Percentiles rank a stretch among this genome's conserved stretches.
Conservation (phyloP, 257 asterid species). For the Rubia yunnanensis region DNA sequence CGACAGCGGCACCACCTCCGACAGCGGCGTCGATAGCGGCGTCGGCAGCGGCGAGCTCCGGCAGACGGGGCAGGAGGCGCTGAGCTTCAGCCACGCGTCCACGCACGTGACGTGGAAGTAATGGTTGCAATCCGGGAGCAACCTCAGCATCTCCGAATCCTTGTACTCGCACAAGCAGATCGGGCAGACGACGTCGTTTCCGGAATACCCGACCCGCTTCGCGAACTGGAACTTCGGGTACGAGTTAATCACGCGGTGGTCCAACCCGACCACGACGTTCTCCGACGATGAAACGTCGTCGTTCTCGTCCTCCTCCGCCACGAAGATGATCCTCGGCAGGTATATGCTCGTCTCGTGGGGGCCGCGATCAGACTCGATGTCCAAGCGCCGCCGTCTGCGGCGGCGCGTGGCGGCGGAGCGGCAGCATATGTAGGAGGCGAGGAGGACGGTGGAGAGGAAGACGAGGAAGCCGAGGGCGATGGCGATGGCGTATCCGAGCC, state of each 20-base stretch:
- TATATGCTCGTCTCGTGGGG: slow-evolving; percentile 47
- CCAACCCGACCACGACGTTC: slow-evolving; percentile 63
- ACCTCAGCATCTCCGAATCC: slow-evolving; percentile 76
- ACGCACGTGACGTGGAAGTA: slow-evolving; percentile 78
- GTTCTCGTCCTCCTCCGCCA: slow-evolving; percentile 67
- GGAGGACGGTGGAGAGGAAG: slow-evolving; percentile 58
- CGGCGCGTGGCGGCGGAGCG: slow-evolving; percentile 56
- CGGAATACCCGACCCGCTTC: slow-evolving; percentile 22
- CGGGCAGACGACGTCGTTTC: slow-evolving; percentile 39
- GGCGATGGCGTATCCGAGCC: slow-evolving; percentile 75
- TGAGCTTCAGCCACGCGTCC: slow-evolving; percentile 90
- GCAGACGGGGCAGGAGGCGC: slow-evolving; percentile 84
- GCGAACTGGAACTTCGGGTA: slow-evolving; percentile 64
- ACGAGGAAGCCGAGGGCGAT: slow-evolving; percentile 74
- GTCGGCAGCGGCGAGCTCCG: slow-evolving; percentile 94
- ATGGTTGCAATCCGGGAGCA: slow-evolving; percentile 91
- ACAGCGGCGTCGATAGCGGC: slow-evolving; percentile 85
- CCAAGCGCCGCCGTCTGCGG: slow-evolving; percentile 38
- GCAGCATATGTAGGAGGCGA: slow-evolving; percentile 77
- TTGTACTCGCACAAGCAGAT: slow-evolving; percentile 81
- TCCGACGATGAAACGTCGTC: slow-evolving; percentile 25
- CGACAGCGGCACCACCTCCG: slow-evolving; percentile 96
- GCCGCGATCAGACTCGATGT: neutral
- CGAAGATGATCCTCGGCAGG: slow-evolving; percentile 74
- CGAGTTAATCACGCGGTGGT: slow-evolving; percentile 66